Base-by-base conservation (phyloP, 345 rosid genomes). In the Salix brachista region DNA sequence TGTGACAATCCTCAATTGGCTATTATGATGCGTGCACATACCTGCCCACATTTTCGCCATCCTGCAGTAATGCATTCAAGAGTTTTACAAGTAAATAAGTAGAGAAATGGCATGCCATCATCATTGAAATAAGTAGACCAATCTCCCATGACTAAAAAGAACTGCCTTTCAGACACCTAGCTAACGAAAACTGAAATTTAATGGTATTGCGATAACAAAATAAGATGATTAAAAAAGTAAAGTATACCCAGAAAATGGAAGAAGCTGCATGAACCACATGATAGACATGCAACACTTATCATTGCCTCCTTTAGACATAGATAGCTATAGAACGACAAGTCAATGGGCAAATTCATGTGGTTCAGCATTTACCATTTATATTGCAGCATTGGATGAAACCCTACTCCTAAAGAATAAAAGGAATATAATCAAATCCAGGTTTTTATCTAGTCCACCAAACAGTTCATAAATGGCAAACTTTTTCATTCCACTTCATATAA, bases 11-110 rank as follows among this genome's bases (percentile, higher is more conserved):
- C 74, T 75, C 66, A 90, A 86, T 79, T 96, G 99, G 78, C 81
- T 85, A 54, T 89, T 86, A 37, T 93, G 98, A 75, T 96, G 98
- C 37, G 61, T 28, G 73, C 80, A 79, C 94, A 93, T 90, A 66
- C 81, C 87, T 66, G 79, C 83, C 99, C 98, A 96, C 99, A 96
- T 96, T 67, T 84, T 86, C 10, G 94, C 91, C 97, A 93, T 90
- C 85, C 99, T 96, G 84, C 81, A 80, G 30, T 6, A 41, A 56
- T 23, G 64, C 28, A 58, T n/a, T 58, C 28, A 58, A 58, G 26
- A 23, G 14, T 23, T 58, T 58, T 3, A 58, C 28, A 23, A 56
- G 62, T 21, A 56, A 3, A 4, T 23, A 21, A 56, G 12, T 8
- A 23, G 62, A 56, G 62, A 56, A 56, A 56, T 56, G 23, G 23